phyloP scores from a whole-genome alignment of 192 early-diverging fungal genomes.

The Hyaloraphidium curvatum region DNA sequence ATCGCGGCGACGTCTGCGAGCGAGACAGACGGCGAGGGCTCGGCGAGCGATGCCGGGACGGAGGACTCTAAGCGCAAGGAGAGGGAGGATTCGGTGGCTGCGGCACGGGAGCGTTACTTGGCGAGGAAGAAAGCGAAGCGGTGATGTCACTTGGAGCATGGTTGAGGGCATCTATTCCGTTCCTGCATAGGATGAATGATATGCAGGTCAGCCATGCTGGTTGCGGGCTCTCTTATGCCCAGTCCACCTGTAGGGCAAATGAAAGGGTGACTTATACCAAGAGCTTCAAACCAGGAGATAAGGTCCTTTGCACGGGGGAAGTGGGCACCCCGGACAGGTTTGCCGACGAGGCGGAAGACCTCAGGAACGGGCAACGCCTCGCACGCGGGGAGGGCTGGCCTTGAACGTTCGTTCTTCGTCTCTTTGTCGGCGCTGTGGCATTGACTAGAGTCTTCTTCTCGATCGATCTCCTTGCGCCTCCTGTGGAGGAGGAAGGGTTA shows the following conservation, averaged over 20 bases:
- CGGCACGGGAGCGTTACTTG: constrained; percentile 15
- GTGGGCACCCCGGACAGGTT: too few species aligned
- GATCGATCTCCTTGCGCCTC: neutral
- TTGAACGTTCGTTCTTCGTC: constrained; percentile 6
- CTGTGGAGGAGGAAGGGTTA: constrained; percentile 7
- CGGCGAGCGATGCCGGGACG: too few species aligned
- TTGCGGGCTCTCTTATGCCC: neutral
- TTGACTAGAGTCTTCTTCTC: constrained; percentile 11
- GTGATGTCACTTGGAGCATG: neutral
- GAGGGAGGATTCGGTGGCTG: neutral
- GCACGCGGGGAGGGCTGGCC: neutral
- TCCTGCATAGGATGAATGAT: neutral
- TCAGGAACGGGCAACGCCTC: too few species aligned
- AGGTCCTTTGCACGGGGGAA: too few species aligned
- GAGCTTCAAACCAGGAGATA: too few species aligned
- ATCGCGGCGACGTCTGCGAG: neutral
- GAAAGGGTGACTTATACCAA: too few species aligned
- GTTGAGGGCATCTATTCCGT: constrained; percentile 7
- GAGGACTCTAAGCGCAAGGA: too few species aligned
- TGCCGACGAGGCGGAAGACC: too few species aligned
- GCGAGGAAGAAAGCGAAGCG: constrained; percentile 11
- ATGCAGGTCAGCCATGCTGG: neutral
- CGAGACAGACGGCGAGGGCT: neutral
- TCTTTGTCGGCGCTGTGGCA: constrained; percentile 6
- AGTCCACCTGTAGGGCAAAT: too few species aligned